Evolutionary conservation across 2,329 filamentous ascomycete genomes (phyloP).

Genomic region (Hypoxylon sp.): DNA sequence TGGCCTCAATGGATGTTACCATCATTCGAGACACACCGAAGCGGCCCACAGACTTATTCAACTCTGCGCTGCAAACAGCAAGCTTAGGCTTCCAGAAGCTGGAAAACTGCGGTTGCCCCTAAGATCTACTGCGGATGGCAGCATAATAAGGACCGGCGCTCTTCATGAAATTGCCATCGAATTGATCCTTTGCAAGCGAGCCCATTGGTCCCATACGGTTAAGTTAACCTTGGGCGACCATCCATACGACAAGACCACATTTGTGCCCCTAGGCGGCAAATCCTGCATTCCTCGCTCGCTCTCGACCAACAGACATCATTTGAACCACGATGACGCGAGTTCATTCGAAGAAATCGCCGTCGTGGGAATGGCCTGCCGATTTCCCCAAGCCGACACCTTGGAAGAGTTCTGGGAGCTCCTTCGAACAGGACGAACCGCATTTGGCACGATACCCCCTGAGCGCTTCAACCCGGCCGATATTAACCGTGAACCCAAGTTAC

Average conservation of each 20-base stretch:
- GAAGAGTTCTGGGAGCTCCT: slow-evolving; percentile 55
- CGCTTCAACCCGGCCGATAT: slow-evolving; percentile 22
- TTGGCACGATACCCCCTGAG: slow-evolving; percentile 42
- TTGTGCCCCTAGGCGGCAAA: neutral
- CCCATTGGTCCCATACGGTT: slow-evolving; percentile 19
- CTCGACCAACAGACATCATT: neutral
- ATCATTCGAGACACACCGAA: slow-evolving; percentile 11
- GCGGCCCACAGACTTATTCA: slow-evolving; percentile 2
- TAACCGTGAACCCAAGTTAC: slow-evolving; percentile 40
- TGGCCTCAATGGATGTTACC: slow-evolving; percentile 11
- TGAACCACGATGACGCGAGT: neutral
- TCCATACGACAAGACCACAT: neutral
- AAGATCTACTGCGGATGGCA: slow-evolving; percentile 9
- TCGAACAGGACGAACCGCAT: slow-evolving; percentile 48
- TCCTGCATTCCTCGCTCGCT: slow-evolving; percentile 15
- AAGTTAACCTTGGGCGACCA: slow-evolving; percentile 3
- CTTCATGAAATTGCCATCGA: slow-evolving; percentile 14
- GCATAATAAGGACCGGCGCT: neutral
- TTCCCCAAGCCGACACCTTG: slow-evolving; percentile 53
- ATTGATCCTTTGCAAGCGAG: slow-evolving; percentile 18
- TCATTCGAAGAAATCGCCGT: slow-evolving; percentile 50
- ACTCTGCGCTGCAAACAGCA: neutral
- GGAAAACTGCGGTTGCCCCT: slow-evolving; percentile 8
- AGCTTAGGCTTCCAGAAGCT: slow-evolving; percentile 4
- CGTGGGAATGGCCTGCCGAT: slow-evolving; percentile 55